These are phyloP conservation scores for Claviceps pazoutovae DNA, from an alignment of 2,329 filamentous ascomycete genomes.

Conservation along the genomic window DNA sequence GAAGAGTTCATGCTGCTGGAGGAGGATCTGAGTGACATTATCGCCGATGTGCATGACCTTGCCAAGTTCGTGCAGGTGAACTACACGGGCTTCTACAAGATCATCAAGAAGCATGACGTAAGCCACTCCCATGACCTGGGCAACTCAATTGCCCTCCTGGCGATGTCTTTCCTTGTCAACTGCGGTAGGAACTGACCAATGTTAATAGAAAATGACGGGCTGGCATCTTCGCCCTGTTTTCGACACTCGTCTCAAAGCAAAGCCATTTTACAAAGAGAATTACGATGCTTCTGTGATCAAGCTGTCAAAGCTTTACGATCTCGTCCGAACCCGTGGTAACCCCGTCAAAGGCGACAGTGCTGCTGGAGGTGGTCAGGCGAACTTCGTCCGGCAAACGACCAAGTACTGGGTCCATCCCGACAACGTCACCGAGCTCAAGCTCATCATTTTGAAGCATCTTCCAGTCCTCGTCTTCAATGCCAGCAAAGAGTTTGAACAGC, in stretches of 20 bases:
- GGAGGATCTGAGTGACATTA: conserved; percentile 91
- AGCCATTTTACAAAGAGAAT: conserved; percentile 98
- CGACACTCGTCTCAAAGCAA: conserved; percentile 82
- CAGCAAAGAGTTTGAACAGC: conserved; percentile 84
- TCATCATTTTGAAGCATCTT: conserved; percentile 94
- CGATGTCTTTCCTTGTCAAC: no score
- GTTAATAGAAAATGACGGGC: conserved; percentile 67
- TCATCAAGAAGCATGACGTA: conserved; percentile 98
- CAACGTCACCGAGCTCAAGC: conserved; percentile 95
- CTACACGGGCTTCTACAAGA: conserved; percentile 98
- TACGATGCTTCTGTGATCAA: conserved; percentile 93
- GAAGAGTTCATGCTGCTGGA: conserved; percentile 91
- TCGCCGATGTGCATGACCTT: conserved; percentile 93
- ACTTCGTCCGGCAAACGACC: conserved; percentile 91
- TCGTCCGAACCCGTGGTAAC: conserved; percentile 84
- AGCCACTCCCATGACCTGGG: conserved; percentile 16
- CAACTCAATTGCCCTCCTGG: neutral
- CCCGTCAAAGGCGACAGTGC: conserved; percentile 84
- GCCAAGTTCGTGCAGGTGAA: conserved; percentile 98
- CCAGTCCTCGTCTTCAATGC: conserved; percentile 95
- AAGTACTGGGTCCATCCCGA: conserved; percentile 99
- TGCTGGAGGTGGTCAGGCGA: conserved; percentile 83
- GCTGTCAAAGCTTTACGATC: conserved; percentile 87
- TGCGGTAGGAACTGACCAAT: no score
- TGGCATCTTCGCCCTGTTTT: conserved; percentile 96